These are phyloP conservation scores for Zymoseptoria tritici DNA, from an alignment of 2,329 filamentous ascomycete species.

Conservation along the genomic window DNA sequence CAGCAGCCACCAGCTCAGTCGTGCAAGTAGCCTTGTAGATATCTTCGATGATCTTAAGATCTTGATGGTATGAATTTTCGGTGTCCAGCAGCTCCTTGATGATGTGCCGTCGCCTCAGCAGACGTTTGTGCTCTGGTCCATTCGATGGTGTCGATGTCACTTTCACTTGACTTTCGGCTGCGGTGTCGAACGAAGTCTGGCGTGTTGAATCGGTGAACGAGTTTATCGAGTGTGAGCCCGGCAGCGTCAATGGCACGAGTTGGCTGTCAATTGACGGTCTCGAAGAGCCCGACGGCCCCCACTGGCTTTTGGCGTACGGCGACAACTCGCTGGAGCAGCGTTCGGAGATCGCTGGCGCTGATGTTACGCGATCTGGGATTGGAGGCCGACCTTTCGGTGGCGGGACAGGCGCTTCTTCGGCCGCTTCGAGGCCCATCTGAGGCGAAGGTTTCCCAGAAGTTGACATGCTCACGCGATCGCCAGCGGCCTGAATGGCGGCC, in stretches of 20 bases:
- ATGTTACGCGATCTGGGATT: slow-evolving; percentile 16
- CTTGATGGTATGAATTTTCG: slow-evolving; percentile 80
- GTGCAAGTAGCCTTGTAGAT: slow-evolving; percentile 82
- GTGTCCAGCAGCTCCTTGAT: slow-evolving; percentile 92
- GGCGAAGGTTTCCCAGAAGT: background rate
- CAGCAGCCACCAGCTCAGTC: slow-evolving; percentile 67
- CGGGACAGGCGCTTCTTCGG: slow-evolving; percentile 38
- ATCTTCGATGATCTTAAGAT: slow-evolving; percentile 95
- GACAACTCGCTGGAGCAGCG: slow-evolving; percentile 25
- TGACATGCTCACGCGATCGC: slow-evolving; percentile 10
- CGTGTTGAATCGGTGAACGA: slow-evolving; percentile 27
- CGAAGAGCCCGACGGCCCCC: slow-evolving; percentile 25
- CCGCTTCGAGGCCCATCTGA: background rate
- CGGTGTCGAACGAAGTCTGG: slow-evolving; percentile 21
- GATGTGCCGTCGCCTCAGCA: slow-evolving; percentile 73
- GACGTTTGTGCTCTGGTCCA: slow-evolving; percentile 52
- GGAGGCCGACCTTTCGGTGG: slow-evolving; percentile 27
- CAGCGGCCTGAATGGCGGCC: slow-evolving; percentile 31
- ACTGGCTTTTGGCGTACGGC: slow-evolving; percentile 19
- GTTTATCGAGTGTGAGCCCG: slow-evolving; percentile 28
- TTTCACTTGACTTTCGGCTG: slow-evolving; percentile 15
- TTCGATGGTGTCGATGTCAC: slow-evolving; percentile 20
- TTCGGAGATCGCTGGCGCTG: slow-evolving; percentile 18
- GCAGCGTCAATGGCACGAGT: slow-evolving; percentile 17
- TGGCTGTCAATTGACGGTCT: slow-evolving; percentile 29